Evolutionary conservation across 768 basidiomycete species (phyloP), one percentile per base, ranked within the genome.

Genomic region (Pisolithus microcarpus): DNA sequence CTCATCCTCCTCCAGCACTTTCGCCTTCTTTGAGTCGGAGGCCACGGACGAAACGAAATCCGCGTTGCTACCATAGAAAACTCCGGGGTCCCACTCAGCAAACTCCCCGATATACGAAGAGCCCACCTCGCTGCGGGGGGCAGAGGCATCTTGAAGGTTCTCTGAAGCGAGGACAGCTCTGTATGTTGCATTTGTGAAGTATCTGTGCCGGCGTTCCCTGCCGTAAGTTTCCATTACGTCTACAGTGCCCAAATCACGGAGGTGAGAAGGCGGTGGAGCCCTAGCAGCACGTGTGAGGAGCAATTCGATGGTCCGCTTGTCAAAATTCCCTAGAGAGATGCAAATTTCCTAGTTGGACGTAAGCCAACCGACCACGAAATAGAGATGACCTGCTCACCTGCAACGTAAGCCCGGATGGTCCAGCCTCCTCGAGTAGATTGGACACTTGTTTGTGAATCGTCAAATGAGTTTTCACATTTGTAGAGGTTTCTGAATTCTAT

Each of bases 161-260:
- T 92, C 87, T 42, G 74, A 72, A 2, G 72, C 68, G 44, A 91
- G 76, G 30, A 90, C 72, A 28, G 72, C 64, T 28, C 72, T 76
- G 66, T 88, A 95, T 28, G 82, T 79, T 2, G 77, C 75, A 40
- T 85, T 64, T 0, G 89, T 88, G 70, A 81, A 93, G 62, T 91
- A 91, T 55, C 91, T 78, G 63, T 91, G 81, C 21, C 91, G 85
- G 26, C 91, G 84, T 69, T 97, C 90, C 34, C 91, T 81, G 5
- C 90, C 90, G 55, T 77, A 75, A 1, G 81, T 89, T 68, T 96
- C 94, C 76, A 85, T 84, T 26, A 89, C 65, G 36, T 82, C 79
- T 19, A 78, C 76, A 46, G 90, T 78, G 24, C 81, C 76, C 38
- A 88, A 72, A 63, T 92, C 87, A 47, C 72, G 72, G 13, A 93